Evolutionary conservation across 2,329 filamentous ascomycete species (phyloP).

Genomic region (Xylariaceae sp.): DNA sequence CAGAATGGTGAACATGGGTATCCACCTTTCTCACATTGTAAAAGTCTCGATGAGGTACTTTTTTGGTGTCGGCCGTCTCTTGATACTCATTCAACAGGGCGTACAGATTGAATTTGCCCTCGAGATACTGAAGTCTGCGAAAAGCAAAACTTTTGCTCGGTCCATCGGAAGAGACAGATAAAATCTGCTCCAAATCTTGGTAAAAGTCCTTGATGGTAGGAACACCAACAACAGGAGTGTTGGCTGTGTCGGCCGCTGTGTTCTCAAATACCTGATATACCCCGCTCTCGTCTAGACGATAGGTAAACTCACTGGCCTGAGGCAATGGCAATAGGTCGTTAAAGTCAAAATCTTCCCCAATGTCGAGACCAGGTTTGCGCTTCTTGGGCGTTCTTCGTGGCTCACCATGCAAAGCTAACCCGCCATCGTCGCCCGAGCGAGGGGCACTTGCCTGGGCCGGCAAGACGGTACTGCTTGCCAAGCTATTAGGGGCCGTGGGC

Average conservation of each 20-base stretch:
- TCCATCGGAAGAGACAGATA: slow-evolving; percentile 89
- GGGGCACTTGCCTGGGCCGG: slow-evolving; percentile 31
- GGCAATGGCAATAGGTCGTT: slow-evolving; percentile 75
- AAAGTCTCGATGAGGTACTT: slow-evolving; percentile 95
- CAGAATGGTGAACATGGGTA: slow-evolving; percentile 97
- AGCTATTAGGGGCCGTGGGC: slow-evolving; percentile 42
- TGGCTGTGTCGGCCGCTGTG: slow-evolving; percentile 56
- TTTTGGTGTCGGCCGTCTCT: slow-evolving; percentile 96
- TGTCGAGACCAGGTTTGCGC: slow-evolving; percentile 83
- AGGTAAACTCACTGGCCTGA: slow-evolving; percentile 66
- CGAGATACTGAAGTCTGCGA: slow-evolving; percentile 87
- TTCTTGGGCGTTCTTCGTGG: slow-evolving; percentile 53
- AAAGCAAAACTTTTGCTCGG: slow-evolving; percentile 98
- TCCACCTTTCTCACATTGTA: slow-evolving; percentile 99
- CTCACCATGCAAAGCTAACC: slow-evolving; percentile 33
- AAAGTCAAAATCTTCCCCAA: slow-evolving; percentile 89
- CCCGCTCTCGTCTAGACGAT: slow-evolving; percentile 75
- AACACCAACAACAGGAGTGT: slow-evolving; percentile 74
- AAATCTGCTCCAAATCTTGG: slow-evolving; percentile 83
- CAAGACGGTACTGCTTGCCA: slow-evolving; percentile 46
- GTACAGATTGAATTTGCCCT: slow-evolving; percentile 96
- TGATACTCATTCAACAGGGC: slow-evolving; percentile 93
- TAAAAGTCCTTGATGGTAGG: slow-evolving; percentile 94
- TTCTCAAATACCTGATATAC: slow-evolving; percentile 92
- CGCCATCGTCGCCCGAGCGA: slow-evolving; percentile 22